Evolutionary conservation across 129 eudicot genomes (phyloP), one percentile per base, ranked within the genome.

Genomic region (Apium graveolens): DNA sequence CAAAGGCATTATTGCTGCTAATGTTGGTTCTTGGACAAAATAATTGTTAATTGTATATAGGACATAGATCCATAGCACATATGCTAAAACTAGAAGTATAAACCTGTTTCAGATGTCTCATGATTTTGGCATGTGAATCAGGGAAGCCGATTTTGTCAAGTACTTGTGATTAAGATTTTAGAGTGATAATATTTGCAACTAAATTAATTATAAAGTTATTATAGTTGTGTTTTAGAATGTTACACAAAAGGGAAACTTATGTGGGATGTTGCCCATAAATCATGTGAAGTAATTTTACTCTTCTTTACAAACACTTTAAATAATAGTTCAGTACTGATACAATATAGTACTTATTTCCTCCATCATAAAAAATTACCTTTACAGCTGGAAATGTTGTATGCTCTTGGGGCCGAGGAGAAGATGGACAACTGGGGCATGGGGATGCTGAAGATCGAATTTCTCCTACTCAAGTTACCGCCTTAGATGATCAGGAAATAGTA

Each of bases 401-500:
- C 87, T 96, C 97, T 8, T 96, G 99, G 99, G 99, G 99, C 83
- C 86, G 97, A 84, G 99, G 99, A 84, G 99, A 96, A 83, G 99
- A 96, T 80, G 99, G 99, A 35, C 99, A 96, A 71, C 83, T 96
- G 70, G 99, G 99, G 39, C 97, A 87, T 74, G 99, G 97, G 43
- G 99, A 96, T 85, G 97, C 99, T 73, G 99, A 90, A 90, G 99
- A 96, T 79, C 88, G 96, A 71, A 81, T 86, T 41, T 83, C 85
- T 77, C 99, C 99, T 39, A 92, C 93, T 77, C 97, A 86, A 55
- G 60, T 96, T 83, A 92, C 93, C 86, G 93, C 97, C 79, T 85
- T 96, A 81, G 92, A 87, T 87, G 97, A 81, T 12, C 89, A 81
- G 74, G 95, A 87, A 43, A 87, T 96, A 20, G 84, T 82, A 8